These are phyloP conservation scores for Magnolia kwangsiensis DNA, from an alignment of 164 flowering plant species.

Conservation along the genomic window DNA sequence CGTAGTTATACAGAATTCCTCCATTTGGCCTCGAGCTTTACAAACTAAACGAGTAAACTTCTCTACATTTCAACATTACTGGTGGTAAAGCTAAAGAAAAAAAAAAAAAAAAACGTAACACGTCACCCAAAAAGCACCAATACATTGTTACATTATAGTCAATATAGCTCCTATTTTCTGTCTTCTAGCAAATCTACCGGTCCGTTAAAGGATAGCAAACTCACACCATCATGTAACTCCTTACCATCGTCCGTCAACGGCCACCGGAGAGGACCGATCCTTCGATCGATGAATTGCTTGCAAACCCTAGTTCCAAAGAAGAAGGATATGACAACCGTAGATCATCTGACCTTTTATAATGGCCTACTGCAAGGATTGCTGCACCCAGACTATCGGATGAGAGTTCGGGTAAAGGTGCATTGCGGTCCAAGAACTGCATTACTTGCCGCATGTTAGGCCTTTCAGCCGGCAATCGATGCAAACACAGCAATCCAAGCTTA, in stretches of 20 bases:
- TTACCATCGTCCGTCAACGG: background rate
- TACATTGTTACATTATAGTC: no score
- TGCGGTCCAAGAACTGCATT: conserved; percentile 1
- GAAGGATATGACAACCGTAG: background rate
- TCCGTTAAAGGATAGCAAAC: background rate
- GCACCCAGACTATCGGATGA: background rate
- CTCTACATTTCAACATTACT: no score
- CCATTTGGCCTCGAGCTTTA: no score
- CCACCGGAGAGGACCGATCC: conserved; percentile 7
- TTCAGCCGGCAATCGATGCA: background rate
- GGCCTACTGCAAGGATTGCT: background rate
- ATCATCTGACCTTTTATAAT: background rate
- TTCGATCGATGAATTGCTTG: background rate
- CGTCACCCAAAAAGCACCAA: no score
- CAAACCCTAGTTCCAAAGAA: background rate
- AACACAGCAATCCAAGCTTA: conserved; percentile 16
- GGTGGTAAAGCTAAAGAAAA: no score
- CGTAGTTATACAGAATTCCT: no score
- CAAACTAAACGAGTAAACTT: no score
- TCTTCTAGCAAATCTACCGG: no score
- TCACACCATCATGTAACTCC: background rate
- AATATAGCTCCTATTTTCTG: no score
- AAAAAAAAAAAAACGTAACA: no score
- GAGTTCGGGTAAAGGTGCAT: conserved; percentile 1
- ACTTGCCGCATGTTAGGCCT: conserved; percentile 15